Evolutionary conservation across 441 rosid genomes (phyloP).

Genomic region (Brassica hybrid): DNA sequence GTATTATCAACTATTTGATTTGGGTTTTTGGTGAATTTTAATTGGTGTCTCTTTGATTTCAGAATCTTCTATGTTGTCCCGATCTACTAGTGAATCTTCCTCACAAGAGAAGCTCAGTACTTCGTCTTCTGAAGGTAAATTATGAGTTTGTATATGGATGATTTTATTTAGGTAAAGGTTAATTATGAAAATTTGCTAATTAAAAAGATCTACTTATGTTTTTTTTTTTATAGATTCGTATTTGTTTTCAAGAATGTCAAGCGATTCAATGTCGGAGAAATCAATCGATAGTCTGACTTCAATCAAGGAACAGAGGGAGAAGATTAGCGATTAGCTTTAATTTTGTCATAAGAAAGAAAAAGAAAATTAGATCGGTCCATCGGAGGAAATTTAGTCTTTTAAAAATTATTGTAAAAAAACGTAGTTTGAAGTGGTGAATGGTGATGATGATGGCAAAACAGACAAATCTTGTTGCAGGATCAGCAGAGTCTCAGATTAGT

Average conservation of each 20-base stretch:
- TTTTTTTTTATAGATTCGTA: slow-evolving; percentile 52
- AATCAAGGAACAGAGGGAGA: slow-evolving; percentile 38
- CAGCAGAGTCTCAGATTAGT: slow-evolving; percentile 26
- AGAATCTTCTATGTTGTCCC: slow-evolving; percentile 52
- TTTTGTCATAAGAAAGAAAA: not conserved
- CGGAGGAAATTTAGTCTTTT: not conserved
- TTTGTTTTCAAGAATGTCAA: slow-evolving; percentile 50
- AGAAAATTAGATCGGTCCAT: not conserved
- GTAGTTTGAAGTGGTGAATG: not conserved
- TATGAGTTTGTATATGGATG: not conserved
- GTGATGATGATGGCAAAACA: slow-evolving; percentile 40
- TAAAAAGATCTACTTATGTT: no score
- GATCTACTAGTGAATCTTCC: slow-evolving; percentile 53
- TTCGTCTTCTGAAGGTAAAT: slow-evolving; percentile 53
- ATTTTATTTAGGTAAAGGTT: not conserved
- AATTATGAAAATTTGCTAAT: not conserved
- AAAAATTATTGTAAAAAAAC: slow-evolving; percentile 11
- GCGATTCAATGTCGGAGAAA: slow-evolving; percentile 54
- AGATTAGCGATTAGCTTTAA: slow-evolving; percentile 26
- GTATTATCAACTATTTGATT: not conserved
- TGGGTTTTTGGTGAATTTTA: not conserved
- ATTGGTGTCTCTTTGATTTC: slow-evolving; percentile 13
- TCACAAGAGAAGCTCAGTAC: slow-evolving; percentile 48
- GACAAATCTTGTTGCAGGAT: slow-evolving; percentile 37
- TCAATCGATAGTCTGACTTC: slow-evolving; percentile 36